Evolutionary conservation across 768 basidiomycete genomes (phyloP).

Genomic region (Suillus weaverae): DNA sequence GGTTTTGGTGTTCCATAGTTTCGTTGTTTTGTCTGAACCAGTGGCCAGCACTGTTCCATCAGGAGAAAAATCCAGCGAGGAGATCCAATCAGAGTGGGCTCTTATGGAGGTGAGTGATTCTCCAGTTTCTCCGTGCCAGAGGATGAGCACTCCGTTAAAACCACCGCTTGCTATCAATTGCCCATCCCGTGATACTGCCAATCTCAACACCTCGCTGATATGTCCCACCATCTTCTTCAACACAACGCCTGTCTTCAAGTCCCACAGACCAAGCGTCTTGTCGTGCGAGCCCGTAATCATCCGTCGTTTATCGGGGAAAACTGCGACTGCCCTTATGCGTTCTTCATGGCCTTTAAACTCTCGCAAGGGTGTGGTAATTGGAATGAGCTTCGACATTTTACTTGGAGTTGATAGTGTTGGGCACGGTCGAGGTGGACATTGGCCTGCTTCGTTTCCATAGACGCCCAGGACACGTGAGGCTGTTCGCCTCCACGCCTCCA

Average conservation of each 20-base stretch:
- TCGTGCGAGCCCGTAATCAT: background rate
- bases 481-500: too few relatives aligned
- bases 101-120: background rate
- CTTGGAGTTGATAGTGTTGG: too few relatives aligned
- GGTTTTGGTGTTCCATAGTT: too few relatives aligned
- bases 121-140: too few relatives aligned
- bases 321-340: accelerated
- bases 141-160: too few relatives aligned
- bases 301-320: background rate
- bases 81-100: background rate
- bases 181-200: background rate
- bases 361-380: background rate
- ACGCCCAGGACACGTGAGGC: too few relatives aligned
- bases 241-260: background rate
- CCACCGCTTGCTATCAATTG: background rate
- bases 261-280: background rate
- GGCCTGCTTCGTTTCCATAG: too few relatives aligned
- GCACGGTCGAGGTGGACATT: too few relatives aligned
- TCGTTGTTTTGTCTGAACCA: too few relatives aligned
- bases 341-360: background rate
- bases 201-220: accelerated
- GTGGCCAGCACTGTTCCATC: too few relatives aligned
- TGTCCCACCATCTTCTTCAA: background rate
- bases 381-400: background rate
- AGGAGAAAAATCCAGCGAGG: too few relatives aligned